These are phyloP conservation scores for Rhamnella rubrinervis DNA, from an alignment of 331 rosid species.

Conservation along the genomic window DNA sequence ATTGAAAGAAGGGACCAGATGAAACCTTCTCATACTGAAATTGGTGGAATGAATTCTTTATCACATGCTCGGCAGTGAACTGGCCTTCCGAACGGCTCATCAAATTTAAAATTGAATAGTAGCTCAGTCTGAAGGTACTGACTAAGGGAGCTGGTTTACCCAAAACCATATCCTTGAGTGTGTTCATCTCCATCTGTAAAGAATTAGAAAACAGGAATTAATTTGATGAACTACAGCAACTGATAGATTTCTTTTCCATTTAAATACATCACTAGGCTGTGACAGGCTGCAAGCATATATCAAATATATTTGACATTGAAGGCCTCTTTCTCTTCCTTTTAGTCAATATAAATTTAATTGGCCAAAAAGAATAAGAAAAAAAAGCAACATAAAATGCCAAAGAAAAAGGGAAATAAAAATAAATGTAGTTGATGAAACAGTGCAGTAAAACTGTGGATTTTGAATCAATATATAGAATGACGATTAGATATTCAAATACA, in stretches of 20 bases:
- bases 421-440: neutral
- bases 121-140: constrained; percentile 97
- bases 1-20: constrained; percentile 24
- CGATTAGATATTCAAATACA: neutral
- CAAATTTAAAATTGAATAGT: constrained; percentile 93
- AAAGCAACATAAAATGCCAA: neutral
- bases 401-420: neutral
- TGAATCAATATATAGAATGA: no score
- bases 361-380: neutral
- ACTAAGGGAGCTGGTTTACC: constrained; percentile 97
- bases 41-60: constrained; percentile 91
- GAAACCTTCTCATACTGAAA: constrained; percentile 96
- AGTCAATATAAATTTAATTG: neutral
- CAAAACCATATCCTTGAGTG: constrained; percentile 90
- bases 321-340: neutral
- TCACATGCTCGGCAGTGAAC: constrained; percentile 94
- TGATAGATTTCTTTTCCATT: constrained; percentile 4
- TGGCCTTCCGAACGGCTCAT: constrained; percentile 99
- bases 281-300: neutral
- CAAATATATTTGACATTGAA: neutral
- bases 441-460: neutral
- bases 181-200: constrained; percentile 89
- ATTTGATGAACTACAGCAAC: constrained; percentile 11
- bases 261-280: neutral
- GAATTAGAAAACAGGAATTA: constrained; percentile 22